Base-by-base conservation (phyloP, 371 early-diverging fungal genomes). In the Zychaea mexicana region DNA sequence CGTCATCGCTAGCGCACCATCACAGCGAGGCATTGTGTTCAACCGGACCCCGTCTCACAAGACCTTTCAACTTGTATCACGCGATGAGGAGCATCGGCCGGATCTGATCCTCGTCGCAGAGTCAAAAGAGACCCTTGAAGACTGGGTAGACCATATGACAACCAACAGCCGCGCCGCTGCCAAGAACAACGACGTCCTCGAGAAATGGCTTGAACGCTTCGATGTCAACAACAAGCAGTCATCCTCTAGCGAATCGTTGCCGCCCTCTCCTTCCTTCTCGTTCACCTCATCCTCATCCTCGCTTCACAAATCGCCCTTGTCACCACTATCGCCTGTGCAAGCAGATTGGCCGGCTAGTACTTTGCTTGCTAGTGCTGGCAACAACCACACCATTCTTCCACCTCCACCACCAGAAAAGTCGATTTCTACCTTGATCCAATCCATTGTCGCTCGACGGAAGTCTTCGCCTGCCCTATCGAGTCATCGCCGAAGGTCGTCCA, bases 181-280 rank as follows among this genome's bases (percentile, higher is more conserved):
- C 24, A 60, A 52, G 45, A 52, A 53, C 38, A 42, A 27, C 17
- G 56, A 59, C 38, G 59, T 69, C 7, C 62, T 69, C 2, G 65
- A 65, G 15, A 69, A 69, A 61, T 69, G 69, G 69, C 65, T 69
- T 21, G 65, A 69, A 31, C 61, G 65, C 39, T 61, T 65, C 19
- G 65, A 65, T 30, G 27, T 68, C 19, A 55, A 46, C 45, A 63
- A 21, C 45, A 42, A 63, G 56, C n/a, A n/a, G n/a, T n/a, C n/a
- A n/a, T 39, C 56, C 4, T 21, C 30, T 27, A 36, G 12, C 5
- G 39, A 24, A 22, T 57, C 53, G 17, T 31, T 47, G 8, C 57
- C 57, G 6, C 52, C 64, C n/a, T 57, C 64, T 22, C 64, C 58
- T 12, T 57, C 58, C n/a, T 27, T 57, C 9, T 55, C 55, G 7